Percentiles rank a stretch among this genome's conserved stretches.
phyloP scores from a whole-genome alignment of 805 yeast species.

The Torulaspora gathmanii region DNA sequence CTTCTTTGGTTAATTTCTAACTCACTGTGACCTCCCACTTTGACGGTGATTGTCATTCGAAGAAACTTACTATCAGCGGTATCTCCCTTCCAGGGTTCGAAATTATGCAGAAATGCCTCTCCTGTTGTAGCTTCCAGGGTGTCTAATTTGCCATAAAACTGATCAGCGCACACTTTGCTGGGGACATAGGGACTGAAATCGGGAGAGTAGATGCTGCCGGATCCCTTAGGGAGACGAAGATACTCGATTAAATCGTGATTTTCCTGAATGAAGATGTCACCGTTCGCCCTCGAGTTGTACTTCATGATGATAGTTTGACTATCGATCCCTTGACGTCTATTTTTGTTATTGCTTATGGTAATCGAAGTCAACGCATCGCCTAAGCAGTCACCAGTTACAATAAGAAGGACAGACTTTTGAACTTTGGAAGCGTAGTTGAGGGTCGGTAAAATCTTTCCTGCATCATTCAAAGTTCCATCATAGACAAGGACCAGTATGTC shows the following conservation, averaged over 20 bases:
- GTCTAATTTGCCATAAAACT: conserved; percentile 29
- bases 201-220: conserved; percentile 29
- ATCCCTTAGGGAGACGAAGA: conserved; percentile 28
- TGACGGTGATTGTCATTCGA: conserved; percentile 29
- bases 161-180: conserved; percentile 28
- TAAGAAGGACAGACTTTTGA: conserved; percentile 24
- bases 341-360: conserved; percentile 32
- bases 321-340: conserved; percentile 20
- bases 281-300: conserved; percentile 21
- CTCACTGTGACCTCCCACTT: conserved; percentile 32
- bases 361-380: conserved; percentile 33
- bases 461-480: conserved; percentile 30
- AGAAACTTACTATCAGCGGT: conserved; percentile 13
- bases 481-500: conserved; percentile 25
- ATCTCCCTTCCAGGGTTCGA: conserved; percentile 12
- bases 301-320: conserved; percentile 22
- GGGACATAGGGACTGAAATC: conserved; percentile 29
- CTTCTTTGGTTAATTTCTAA: conserved; percentile 32
- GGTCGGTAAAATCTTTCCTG: conserved; percentile 28
- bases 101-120: conserved; percentile 31
- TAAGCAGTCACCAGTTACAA: conserved; percentile 27
- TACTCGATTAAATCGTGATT: conserved; percentile 26
- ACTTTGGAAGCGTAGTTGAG: conserved; percentile 25
- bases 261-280: conserved; percentile 21
- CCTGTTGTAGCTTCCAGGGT: conserved; percentile 33